Base-by-base conservation (phyloP, 2,329 filamentous ascomycete genomes). In the Apiospora aurea region DNA sequence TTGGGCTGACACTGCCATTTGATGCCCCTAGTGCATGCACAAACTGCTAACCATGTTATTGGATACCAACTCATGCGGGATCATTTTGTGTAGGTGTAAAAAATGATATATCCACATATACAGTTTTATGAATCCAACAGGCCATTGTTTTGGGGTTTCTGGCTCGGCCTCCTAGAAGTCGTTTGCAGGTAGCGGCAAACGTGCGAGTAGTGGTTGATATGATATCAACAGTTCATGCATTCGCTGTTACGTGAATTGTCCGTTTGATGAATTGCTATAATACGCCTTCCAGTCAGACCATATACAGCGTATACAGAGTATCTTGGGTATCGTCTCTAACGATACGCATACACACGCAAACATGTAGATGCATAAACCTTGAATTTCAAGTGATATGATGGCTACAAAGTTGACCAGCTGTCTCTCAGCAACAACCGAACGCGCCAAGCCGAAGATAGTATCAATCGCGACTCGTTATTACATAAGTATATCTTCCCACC, bases 391-490 rank as follows among this genome's bases (percentile, higher is more conserved):
- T 64, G 34, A 21, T 24, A 64, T 41, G 18, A 41, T 41, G 34
- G 8, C 18, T 14, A 21, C 5, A 41, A 64, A 64, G 10, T 5
- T 10, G 11, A 38, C 11, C 21, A 21, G 1, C 16, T 64, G 57
- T 41, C 18, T 41, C 34, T n/a, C 29, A 38, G 57, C 21, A 64
- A 41, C 10, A 18, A 24, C 29, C 18, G 10, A 64, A 41, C 53
- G 10, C 57, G 57, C 57, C 18, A 7, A 6, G 57, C 10, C 34
- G 18, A 21, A n/a, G 57, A 64, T 4, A 64, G 41, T 14, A n/a
- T n/a, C 57, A 38, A n/a, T 64, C 29, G 18, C 29, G 18, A 34
- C 44, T 34, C 38, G 26, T 69, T 24, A 69, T 53, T 26, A 69
- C 46, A 69, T 34, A 69, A 49, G 38, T 38, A 43, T 53, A 41